Conservation (phyloP, 768 basidiomycete genomes). For the Pisolithus sp. region DNA sequence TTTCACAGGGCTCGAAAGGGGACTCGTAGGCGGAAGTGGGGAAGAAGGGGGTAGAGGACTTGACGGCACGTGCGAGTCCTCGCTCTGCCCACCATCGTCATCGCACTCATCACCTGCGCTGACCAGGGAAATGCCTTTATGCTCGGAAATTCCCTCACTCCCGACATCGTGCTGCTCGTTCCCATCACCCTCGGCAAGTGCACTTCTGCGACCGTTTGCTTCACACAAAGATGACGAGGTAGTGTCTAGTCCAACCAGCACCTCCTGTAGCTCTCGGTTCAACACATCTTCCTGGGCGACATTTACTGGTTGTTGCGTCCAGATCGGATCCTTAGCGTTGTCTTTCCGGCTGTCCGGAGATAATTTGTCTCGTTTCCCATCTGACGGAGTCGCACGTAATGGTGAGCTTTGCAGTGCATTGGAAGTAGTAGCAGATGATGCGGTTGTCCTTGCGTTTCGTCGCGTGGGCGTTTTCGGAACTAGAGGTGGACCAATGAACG, state of each 20-base stretch:
- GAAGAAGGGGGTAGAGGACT: constrained; percentile 57
- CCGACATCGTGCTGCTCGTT: background rate
- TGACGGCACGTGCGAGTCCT: constrained; percentile 30
- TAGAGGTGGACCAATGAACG: constrained; percentile 22
- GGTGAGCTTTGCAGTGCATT: background rate
- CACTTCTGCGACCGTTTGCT: constrained; percentile 25
- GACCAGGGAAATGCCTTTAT: background rate
- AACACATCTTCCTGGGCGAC: constrained; percentile 21
- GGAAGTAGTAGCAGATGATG: background rate
- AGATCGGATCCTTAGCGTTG: background rate
- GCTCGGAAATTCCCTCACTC: background rate
- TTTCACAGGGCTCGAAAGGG: constrained; percentile 26
- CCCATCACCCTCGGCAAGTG: constrained; percentile 1
- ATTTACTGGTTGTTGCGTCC: constrained; percentile 16
- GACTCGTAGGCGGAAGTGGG: constrained; percentile 51
- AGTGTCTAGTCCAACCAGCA: constrained; percentile 38
- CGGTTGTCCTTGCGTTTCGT: no score
- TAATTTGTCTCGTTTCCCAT: background rate
- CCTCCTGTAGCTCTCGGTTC: constrained; percentile 32
- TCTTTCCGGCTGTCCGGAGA: background rate
- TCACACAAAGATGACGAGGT: constrained; percentile 34
- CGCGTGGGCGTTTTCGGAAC: constrained; percentile 13
- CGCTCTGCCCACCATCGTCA: constrained; percentile 21
- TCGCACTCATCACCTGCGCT: constrained; percentile 6
- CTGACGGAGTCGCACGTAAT: background rate